Evolutionary conservation across 345 rosid species (phyloP).

Genomic region (Hypericum perforatum): DNA sequence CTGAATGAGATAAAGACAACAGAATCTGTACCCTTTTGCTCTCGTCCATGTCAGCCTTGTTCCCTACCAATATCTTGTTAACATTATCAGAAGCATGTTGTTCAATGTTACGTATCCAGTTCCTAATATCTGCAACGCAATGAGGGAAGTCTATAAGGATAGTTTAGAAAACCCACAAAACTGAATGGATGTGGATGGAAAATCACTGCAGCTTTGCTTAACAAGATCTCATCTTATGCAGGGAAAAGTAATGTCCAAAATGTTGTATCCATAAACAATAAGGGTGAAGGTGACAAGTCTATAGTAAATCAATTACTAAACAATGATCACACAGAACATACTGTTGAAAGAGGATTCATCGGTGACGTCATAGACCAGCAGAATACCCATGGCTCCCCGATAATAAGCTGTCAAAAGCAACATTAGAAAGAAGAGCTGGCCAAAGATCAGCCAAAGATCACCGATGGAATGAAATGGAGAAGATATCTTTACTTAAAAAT

Average conservation of each 20-base stretch:
- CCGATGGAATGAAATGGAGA: too few species aligned
- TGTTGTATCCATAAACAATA: background rate
- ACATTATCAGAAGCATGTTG: constrained; percentile 7
- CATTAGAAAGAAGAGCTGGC: background rate
- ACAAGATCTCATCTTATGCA: background rate
- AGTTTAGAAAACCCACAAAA: too few species aligned
- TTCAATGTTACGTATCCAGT: constrained; percentile 3
- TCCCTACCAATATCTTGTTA: constrained; percentile 1
- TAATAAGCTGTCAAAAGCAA: constrained; percentile 1
- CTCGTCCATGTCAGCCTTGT: constrained; percentile 6
- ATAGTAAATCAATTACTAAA: background rate
- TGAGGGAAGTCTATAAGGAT: background rate
- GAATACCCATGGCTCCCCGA: constrained; percentile 3
- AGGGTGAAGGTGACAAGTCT: background rate
- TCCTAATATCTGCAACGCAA: background rate
- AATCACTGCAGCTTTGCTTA: too few species aligned
- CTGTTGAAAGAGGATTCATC: constrained; percentile 5
- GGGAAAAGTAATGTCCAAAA: background rate
- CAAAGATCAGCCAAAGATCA: too few species aligned
- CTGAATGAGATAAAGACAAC: background rate
- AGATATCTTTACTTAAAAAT: too few species aligned
- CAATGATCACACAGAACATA: background rate
- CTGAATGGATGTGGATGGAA: too few species aligned
- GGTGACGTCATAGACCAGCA: constrained; percentile 5
- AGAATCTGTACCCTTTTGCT: constrained; percentile 1